phyloP scores from a whole-genome alignment of 1,139 yeast species.

The Saccharomyces hybrid region DNA sequence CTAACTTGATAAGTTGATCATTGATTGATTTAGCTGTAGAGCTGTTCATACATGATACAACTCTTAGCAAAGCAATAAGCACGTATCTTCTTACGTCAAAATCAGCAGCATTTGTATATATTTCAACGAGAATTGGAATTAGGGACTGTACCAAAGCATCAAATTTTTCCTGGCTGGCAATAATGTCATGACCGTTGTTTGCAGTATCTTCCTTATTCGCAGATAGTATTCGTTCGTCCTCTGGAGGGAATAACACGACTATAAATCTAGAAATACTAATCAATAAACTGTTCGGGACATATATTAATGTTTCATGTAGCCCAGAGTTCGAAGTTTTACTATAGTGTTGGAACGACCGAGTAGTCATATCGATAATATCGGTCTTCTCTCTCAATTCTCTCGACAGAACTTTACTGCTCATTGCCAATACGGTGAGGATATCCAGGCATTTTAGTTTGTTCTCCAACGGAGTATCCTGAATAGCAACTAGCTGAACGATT shows the following conservation, averaged over 20 bases:
- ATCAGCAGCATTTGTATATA: constrained; percentile 74
- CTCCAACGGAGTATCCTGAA: constrained; percentile 19
- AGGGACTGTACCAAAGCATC: constrained; percentile 42
- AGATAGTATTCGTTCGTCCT: constrained; percentile 26
- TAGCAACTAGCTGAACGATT: constrained; percentile 15
- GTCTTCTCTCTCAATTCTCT: constrained; percentile 13
- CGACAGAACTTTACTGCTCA: constrained; percentile 14
- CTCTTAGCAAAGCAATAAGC: constrained; percentile 50
- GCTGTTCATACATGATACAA: constrained; percentile 30
- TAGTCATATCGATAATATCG: constrained; percentile 15
- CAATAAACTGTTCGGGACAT: constrained; percentile 62
- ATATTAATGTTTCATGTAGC: constrained; percentile 56
- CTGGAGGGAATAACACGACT: constrained; percentile 49
- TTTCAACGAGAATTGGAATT: constrained; percentile 55
- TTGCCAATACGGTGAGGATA: constrained; percentile 20
- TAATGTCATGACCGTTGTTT: constrained; percentile 7
- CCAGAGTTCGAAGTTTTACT: constrained; percentile 16
- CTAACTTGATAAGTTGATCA: constrained; percentile 38
- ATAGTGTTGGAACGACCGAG: constrained; percentile 18
- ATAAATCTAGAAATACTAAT: constrained; percentile 50
- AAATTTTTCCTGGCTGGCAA: constrained; percentile 31
- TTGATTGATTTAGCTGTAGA: constrained; percentile 19
- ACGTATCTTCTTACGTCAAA: constrained; percentile 55
- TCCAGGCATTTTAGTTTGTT: constrained; percentile 24
- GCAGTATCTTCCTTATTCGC: constrained; percentile 5